These are phyloP conservation scores for Symbiotaphrina buchneri DNA, from an alignment of 495 filamentous ascomycete species.

Conservation along the genomic window DNA sequence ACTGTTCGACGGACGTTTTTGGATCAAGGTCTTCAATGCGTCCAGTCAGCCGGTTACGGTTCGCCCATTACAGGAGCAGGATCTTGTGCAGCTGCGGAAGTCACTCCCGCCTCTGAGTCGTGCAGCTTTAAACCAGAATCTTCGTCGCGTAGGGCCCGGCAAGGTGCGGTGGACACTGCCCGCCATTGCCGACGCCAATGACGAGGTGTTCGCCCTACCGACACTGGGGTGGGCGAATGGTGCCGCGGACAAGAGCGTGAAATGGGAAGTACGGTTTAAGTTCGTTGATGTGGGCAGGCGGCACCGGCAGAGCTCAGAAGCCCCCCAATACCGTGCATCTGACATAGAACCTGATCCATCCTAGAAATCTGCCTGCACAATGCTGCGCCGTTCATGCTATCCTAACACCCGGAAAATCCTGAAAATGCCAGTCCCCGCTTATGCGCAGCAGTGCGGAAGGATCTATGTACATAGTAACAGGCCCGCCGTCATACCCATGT, in stretches of 20 bases:
- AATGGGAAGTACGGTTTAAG: slow-evolving; percentile 23
- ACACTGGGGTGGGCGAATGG: slow-evolving; percentile 17
- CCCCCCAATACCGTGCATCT: no score
- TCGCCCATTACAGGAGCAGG: slow-evolving; percentile 23
- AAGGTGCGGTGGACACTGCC: slow-evolving; percentile 31
- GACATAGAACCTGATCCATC: no score
- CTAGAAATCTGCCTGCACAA: no score
- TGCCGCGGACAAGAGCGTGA: slow-evolving; percentile 13
- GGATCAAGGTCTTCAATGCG: slow-evolving; percentile 36
- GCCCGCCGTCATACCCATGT: no score
- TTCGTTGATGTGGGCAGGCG: slow-evolving; percentile 10
- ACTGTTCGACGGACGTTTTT: slow-evolving; percentile 69
- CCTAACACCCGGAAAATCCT: no score
- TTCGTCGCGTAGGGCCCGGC: slow-evolving; percentile 18
- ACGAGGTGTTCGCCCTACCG: slow-evolving; percentile 22
- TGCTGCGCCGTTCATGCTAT: no score
- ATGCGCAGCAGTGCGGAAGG: no score
- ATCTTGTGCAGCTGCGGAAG: slow-evolving; percentile 21
- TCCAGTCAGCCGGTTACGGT: slow-evolving; percentile 17
- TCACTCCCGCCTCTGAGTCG: neutral
- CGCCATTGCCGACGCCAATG: slow-evolving; percentile 14
- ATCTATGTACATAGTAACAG: no score
- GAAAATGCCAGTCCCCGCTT: no score
- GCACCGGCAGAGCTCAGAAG: no score
- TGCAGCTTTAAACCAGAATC: slow-evolving; percentile 10